phyloP scores from a whole-genome alignment of 345 rosid species.

The Mangifera indica region DNA sequence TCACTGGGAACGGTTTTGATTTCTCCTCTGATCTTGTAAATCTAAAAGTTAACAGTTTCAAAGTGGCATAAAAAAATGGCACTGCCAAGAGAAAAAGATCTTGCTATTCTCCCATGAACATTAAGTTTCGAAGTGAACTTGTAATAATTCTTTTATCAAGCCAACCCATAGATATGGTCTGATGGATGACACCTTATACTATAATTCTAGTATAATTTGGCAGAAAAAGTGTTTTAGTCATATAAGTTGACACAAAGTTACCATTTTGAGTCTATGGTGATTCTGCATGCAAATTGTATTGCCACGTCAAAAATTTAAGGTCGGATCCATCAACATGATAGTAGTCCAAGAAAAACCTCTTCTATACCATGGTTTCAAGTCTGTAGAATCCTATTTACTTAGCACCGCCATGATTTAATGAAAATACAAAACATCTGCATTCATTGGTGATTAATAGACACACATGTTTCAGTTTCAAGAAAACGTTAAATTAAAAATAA shows the following conservation, averaged over 20 bases:
- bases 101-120: background rate
- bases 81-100: background rate
- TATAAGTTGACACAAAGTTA: too few relatives aligned
- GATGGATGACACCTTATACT: background rate
- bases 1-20: slow-evolving; percentile 1
- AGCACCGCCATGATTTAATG: background rate
- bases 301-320: background rate
- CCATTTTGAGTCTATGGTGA: background rate
- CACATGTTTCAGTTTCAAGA: background rate
- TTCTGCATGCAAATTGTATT: background rate
- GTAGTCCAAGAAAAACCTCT: background rate
- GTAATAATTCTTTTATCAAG: background rate
- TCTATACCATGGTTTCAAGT: background rate
- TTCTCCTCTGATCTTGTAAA: background rate
- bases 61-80: background rate
- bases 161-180: background rate
- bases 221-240: background rate
- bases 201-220: background rate
- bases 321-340: background rate
- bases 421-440: slow-evolving; percentile 7
- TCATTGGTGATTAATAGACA: background rate
- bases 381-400: background rate
- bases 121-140: background rate
- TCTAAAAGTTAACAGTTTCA: background rate
- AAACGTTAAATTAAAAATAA: background rate